phyloP scores from a whole-genome alignment of 2,329 filamentous ascomycete species.

The Xylogone sp. region DNA sequence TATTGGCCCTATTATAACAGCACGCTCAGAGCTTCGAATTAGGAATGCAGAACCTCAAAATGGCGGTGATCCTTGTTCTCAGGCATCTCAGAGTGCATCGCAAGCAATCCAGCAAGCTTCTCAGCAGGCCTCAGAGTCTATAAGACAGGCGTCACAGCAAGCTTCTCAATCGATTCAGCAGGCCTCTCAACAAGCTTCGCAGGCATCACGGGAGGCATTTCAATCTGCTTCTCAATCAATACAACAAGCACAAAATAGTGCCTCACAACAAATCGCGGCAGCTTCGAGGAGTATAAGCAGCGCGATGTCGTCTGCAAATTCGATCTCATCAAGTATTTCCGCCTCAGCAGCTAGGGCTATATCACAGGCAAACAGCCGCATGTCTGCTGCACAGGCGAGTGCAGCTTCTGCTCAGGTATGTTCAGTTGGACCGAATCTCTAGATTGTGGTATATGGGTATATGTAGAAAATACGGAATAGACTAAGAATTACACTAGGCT shows the following conservation, averaged over 20 bases:
- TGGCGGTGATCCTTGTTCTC: conserved; percentile 9
- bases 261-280: conserved; percentile 19
- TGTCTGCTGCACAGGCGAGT: conserved; percentile 16
- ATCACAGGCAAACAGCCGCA: conserved; percentile 14
- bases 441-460: neutral
- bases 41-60: conserved; percentile 18
- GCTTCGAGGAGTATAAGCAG: conserved; percentile 19
- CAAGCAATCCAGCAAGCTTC: conserved; percentile 18
- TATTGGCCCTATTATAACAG: conserved; percentile 17
- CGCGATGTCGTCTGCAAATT: conserved; percentile 19
- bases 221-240: conserved; percentile 20
- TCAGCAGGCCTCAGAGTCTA: conserved; percentile 17
- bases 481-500: conserved; percentile 9
- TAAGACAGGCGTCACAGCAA: conserved; percentile 11
- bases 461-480: neutral
- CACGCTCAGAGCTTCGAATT: conserved; percentile 18
- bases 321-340: conserved; percentile 15
- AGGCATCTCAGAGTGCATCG: conserved; percentile 19
- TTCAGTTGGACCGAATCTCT: neutral
- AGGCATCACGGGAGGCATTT: conserved; percentile 12
- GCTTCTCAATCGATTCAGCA: conserved; percentile 6
- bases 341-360: conserved; percentile 19
- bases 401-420: conserved; percentile 19
- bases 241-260: conserved; percentile 12
- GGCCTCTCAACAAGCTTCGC: conserved; percentile 1